Percentiles rank a stretch among this genome's conserved stretches.
phyloP scores from a whole-genome alignment of 2,329 filamentous ascomycete species.

The Didymellaceae sp. region DNA sequence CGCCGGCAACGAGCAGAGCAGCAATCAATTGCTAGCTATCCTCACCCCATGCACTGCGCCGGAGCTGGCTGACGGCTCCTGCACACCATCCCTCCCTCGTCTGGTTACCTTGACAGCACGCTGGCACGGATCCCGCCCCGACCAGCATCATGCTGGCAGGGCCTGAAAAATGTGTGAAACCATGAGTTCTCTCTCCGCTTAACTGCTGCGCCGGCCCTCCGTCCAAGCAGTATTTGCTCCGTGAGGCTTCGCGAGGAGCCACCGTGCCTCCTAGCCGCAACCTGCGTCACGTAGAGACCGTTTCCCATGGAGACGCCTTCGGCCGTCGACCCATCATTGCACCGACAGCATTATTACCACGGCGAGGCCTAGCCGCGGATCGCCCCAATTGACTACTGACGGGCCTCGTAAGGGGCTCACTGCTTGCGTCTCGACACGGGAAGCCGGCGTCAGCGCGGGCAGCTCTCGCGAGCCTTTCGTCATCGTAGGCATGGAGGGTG shows the following conservation, averaged over 20 bases:
- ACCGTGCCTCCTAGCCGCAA: slow-evolving; percentile 20
- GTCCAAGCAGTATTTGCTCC: slow-evolving; percentile 21
- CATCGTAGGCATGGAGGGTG: slow-evolving; percentile 31
- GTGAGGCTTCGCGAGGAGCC: slow-evolving; percentile 13
- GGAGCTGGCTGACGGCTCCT: slow-evolving; percentile 13
- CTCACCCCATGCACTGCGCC: slow-evolving; percentile 23
- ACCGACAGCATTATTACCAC: slow-evolving; percentile 16
- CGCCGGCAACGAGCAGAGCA: not conserved
- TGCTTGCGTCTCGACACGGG: slow-evolving; percentile 24
- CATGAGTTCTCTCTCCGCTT: slow-evolving; percentile 32
- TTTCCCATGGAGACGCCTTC: slow-evolving; percentile 35
- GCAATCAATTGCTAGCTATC: too few species aligned
- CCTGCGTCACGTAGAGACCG: slow-evolving; percentile 32
- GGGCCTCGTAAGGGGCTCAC: slow-evolving; percentile 20
- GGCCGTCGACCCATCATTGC: slow-evolving; percentile 13
- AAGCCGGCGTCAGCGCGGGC: slow-evolving; percentile 22
- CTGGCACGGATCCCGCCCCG: slow-evolving; percentile 28
- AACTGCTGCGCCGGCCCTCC: slow-evolving; percentile 25
- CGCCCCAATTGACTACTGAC: slow-evolving; percentile 5
- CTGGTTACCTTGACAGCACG: slow-evolving; percentile 33
- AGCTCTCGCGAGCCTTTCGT: slow-evolving; percentile 38
- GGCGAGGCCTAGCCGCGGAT: slow-evolving; percentile 24
- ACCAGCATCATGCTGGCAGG: slow-evolving; percentile 33
- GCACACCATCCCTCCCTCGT: slow-evolving; percentile 22
- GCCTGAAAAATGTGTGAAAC: slow-evolving; percentile 34